Conservation (phyloP, 768 basidiomycete species). For the Boletus rex-veris region DNA sequence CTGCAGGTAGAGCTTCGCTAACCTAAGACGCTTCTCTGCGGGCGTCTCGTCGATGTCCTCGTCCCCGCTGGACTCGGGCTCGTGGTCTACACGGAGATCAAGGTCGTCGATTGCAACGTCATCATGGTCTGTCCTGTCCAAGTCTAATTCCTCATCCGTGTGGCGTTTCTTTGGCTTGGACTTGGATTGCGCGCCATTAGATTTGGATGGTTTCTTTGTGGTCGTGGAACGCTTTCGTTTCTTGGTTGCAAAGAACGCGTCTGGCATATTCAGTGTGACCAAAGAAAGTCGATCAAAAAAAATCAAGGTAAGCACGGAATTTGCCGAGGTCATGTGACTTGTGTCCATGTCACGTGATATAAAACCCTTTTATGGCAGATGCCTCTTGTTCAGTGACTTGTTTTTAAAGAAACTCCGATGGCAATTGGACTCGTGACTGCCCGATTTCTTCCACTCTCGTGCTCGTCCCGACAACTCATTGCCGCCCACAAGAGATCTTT, state of each 20-base stretch:
- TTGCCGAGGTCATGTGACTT: slow-evolving; percentile 16
- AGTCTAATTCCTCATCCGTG: slow-evolving; percentile 63
- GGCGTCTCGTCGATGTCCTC: slow-evolving; percentile 89
- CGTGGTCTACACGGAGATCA: slow-evolving; percentile 61
- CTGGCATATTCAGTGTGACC: slow-evolving; percentile 53
- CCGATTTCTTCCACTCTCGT: slow-evolving; percentile 5
- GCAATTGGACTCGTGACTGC: not conserved
- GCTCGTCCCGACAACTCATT: not conserved
- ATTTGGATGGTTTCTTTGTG: slow-evolving; percentile 27
- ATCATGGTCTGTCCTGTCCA: slow-evolving; percentile 56
- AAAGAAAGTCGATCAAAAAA: slow-evolving; percentile 14
- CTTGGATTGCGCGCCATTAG: slow-evolving; percentile 19
- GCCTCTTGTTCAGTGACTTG: not conserved
- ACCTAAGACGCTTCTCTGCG: slow-evolving; percentile 84
- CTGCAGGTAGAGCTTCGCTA: slow-evolving; percentile 89
- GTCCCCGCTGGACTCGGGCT: slow-evolving; percentile 64
- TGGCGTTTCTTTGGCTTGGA: slow-evolving; percentile 22
- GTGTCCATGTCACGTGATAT: not conserved
- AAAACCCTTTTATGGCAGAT: not conserved
- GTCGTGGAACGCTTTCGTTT: slow-evolving; percentile 56
- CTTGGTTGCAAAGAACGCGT: slow-evolving; percentile 73
- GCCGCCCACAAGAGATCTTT: slow-evolving; percentile 1
- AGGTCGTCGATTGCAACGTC: slow-evolving; percentile 62
- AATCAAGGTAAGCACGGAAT: slow-evolving; percentile 12
- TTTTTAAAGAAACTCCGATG: slow-evolving; percentile 9